Evolutionary conservation across 202 grass and related monocot genomes (phyloP).

Genomic region (Carex arenaria): DNA sequence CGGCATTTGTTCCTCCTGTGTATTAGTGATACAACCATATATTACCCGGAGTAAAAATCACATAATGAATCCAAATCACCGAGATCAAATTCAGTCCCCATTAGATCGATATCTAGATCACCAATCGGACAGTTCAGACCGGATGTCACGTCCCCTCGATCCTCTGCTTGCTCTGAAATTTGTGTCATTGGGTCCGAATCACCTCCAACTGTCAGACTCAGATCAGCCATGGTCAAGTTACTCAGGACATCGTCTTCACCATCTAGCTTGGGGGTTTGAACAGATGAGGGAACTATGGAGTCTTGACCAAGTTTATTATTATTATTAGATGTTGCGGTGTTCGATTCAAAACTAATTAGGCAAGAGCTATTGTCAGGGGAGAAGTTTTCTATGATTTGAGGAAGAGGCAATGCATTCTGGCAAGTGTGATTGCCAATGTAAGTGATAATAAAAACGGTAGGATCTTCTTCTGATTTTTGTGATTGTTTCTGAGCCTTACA

Average conservation of each 20-base stretch:
- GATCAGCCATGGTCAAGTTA: conserved; percentile 36
- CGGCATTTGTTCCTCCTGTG: not conserved
- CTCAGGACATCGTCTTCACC: conserved; percentile 63
- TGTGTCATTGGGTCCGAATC: conserved; percentile 6
- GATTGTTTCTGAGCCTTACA: conserved; percentile 55
- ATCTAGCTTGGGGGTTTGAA: conserved; percentile 32
- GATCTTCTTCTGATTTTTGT: conserved; percentile 45
- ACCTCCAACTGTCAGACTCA: conserved; percentile 21
- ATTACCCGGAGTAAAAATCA: conserved; percentile 3
- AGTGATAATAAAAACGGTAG: conserved; percentile 29
- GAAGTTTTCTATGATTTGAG: conserved; percentile 13
- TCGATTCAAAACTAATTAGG: conserved; percentile 46
- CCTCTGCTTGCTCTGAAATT: not conserved
- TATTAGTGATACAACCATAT: conserved; percentile 3
- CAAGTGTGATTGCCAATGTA: conserved; percentile 78
- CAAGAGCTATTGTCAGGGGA: conserved; percentile 15
- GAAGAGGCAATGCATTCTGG: conserved; percentile 26
- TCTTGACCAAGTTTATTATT: not conserved
- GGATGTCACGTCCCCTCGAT: conserved; percentile 69
- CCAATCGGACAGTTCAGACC: not conserved
- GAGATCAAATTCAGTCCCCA: not conserved
- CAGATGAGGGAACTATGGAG: not conserved
- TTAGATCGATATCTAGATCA: not conserved
- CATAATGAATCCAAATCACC: not conserved
- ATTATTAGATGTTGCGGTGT: conserved; percentile 21